Percentiles rank a stretch among this genome's conserved stretches.
phyloP scores from a whole-genome alignment of 1,139 yeast genomes.

The Citeromyces hawaiiensis region DNA sequence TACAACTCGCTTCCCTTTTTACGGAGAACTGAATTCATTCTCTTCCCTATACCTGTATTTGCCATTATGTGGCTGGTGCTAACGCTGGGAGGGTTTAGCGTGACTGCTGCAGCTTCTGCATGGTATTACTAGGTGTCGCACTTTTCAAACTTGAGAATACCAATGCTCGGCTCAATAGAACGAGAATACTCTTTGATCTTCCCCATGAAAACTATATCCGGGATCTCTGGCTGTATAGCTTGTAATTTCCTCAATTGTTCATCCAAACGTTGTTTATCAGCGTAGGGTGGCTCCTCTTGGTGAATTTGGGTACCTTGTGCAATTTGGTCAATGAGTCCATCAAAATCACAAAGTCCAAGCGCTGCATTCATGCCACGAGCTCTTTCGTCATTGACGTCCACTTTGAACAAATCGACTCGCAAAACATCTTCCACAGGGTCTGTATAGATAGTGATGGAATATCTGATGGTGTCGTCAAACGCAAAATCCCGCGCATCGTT shows the following conservation, averaged over 20 bases:
- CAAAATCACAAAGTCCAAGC: neutral
- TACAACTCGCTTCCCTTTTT: conserved; percentile 75
- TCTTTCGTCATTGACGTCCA: neutral
- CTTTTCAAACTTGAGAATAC: conserved; percentile 12
- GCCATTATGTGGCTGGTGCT: conserved; percentile 42
- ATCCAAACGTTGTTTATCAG: neutral
- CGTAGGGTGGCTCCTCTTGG: neutral
- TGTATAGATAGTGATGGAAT: conserved; percentile 1
- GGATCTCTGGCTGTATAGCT: neutral
- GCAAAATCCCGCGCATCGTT: conserved; percentile 4
- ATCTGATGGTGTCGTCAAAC: neutral
- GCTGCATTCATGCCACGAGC: neutral
- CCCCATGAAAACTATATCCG: conserved; percentile 1
- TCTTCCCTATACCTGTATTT: conserved; percentile 45
- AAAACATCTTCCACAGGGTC: neutral
- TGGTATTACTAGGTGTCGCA: conserved; percentile 26
- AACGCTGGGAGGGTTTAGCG: conserved; percentile 53
- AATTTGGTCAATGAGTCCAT: neutral
- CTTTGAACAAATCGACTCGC: conserved; percentile 3
- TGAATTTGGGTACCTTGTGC: neutral
- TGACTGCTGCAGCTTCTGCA: conserved; percentile 56
- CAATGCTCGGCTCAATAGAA: neutral
- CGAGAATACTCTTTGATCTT: neutral
- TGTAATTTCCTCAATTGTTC: neutral
- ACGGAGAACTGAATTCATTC: conserved; percentile 41